Conservation (phyloP, 345 rosid species). For the Corchorus capsularis region DNA sequence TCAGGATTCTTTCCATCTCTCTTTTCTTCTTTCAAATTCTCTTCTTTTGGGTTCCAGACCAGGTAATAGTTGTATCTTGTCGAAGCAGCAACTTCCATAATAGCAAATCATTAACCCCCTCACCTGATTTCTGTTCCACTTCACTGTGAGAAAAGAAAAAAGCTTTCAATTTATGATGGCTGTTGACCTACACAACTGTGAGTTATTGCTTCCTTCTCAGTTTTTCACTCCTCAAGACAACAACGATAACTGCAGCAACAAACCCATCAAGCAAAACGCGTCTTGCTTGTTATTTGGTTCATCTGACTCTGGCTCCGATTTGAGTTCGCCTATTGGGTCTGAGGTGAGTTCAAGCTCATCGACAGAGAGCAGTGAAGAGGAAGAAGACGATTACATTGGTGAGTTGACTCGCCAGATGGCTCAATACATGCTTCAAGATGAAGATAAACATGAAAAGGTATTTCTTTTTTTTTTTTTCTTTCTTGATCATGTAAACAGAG, state of each 20-base stretch:
- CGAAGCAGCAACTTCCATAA: constrained; percentile 16
- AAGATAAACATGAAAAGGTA: constrained; percentile 36
- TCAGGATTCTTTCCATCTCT: not conserved
- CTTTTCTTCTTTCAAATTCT: not conserved
- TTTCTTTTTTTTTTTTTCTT: not conserved
- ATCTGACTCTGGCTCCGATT: constrained; percentile 30
- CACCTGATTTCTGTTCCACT: constrained; percentile 16
- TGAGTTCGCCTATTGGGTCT: constrained; percentile 32
- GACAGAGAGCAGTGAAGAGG: constrained; percentile 41
- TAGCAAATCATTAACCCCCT: constrained; percentile 19
- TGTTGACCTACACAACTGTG: constrained; percentile 38
- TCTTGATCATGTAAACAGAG: not conserved
- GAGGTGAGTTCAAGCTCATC: constrained; percentile 39
- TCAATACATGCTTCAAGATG: constrained; percentile 61
- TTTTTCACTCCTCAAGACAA: constrained; percentile 10
- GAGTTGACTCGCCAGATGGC: constrained; percentile 89
- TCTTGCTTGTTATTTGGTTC: constrained; percentile 22
- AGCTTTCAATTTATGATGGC: constrained; percentile 43
- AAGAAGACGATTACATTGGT: constrained; percentile 60
- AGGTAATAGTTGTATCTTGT: constrained; percentile 18
- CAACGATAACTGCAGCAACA: not conserved
- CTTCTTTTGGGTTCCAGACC: not conserved
- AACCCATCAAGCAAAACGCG: constrained; percentile 15
- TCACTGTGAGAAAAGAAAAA: not conserved
- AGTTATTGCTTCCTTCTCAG: constrained; percentile 30